Conservation (phyloP, 225 moss, liverwort and hornwort species). For the Anthoceros angustus region DNA sequence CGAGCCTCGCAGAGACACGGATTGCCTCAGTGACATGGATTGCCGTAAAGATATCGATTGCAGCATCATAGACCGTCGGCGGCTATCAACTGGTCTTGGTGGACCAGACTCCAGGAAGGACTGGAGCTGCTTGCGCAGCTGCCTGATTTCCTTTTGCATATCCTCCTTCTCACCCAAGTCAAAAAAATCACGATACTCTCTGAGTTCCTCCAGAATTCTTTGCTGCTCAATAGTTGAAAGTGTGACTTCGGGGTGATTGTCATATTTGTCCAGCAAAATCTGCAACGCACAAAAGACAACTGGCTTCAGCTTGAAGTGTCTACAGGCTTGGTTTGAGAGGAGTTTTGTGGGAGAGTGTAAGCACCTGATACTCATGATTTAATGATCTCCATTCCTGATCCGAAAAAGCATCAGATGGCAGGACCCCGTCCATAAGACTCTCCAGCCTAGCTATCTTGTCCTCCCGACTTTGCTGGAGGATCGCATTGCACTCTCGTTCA, state of each 20-base stretch:
- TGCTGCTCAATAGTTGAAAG: slow-evolving; percentile 47
- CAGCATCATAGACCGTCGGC: slow-evolving; percentile 30
- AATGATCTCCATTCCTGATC: slow-evolving; percentile 58
- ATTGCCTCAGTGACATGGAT: not conserved
- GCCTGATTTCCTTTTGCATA: slow-evolving; percentile 42
- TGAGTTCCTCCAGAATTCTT: slow-evolving; percentile 38
- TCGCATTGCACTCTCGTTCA: slow-evolving; percentile 73
- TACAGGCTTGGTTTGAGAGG: not conserved
- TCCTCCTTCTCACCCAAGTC: slow-evolving; percentile 54
- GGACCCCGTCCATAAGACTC: slow-evolving; percentile 49
- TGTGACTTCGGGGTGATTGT: slow-evolving; percentile 62
- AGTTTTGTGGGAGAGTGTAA: not conserved
- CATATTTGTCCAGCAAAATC: slow-evolving; percentile 70
- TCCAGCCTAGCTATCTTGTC: slow-evolving; percentile 74
- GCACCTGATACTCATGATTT: slow-evolving; percentile 56
- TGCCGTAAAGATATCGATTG: slow-evolving; percentile 8
- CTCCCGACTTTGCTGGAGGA: slow-evolving; percentile 66
- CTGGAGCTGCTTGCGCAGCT: slow-evolving; percentile 49
- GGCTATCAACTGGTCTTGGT: slow-evolving; percentile 28
- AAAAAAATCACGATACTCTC: slow-evolving; percentile 40
- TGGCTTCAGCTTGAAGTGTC: not conserved
- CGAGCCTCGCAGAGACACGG: not conserved
- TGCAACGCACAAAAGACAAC: slow-evolving; percentile 10
- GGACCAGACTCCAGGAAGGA: slow-evolving; percentile 34
- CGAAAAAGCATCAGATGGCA: slow-evolving; percentile 40